Conservation (phyloP, 2,329 filamentous ascomycete species). For the Volutella citrinella region DNA sequence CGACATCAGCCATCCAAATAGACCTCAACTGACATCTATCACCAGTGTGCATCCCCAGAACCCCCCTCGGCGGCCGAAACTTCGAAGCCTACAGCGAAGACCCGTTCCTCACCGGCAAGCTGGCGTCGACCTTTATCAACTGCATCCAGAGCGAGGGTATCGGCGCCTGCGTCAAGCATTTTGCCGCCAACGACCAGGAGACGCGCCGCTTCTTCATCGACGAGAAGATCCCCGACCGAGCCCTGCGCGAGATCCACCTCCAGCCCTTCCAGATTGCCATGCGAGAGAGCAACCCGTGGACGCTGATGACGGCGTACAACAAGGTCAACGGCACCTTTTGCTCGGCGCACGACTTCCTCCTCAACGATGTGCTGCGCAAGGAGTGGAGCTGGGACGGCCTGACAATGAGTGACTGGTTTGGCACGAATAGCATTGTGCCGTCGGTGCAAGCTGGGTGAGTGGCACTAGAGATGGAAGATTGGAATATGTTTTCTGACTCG, state of each 20-base stretch:
- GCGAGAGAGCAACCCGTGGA: slow-evolving; percentile 34
- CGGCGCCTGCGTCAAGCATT: slow-evolving; percentile 39
- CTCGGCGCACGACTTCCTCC: slow-evolving; percentile 35
- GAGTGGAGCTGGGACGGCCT: slow-evolving; percentile 43
- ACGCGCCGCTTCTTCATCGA: slow-evolving; percentile 11
- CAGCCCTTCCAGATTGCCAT: slow-evolving; percentile 41
- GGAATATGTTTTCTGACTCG: too few species aligned
- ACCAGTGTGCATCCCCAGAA: slow-evolving; percentile 10
- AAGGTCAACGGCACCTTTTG: slow-evolving; percentile 41
- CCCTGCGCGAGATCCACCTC: slow-evolving; percentile 33
- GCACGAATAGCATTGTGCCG: slow-evolving; percentile 20
- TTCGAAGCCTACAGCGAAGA: slow-evolving; percentile 40
- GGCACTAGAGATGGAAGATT: too few species aligned
- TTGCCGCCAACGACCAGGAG: slow-evolving; percentile 36
- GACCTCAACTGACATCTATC: background rate
- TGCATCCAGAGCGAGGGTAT: slow-evolving; percentile 35
- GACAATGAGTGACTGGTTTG: slow-evolving; percentile 45
- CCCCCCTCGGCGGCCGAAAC: slow-evolving; percentile 37
- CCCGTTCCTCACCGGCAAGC: slow-evolving; percentile 35
- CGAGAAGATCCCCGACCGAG: slow-evolving; percentile 11
- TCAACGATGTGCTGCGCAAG: slow-evolving; percentile 36
- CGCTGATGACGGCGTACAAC: slow-evolving; percentile 43
- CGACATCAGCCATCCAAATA: fast-evolving
- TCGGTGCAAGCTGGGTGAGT: slow-evolving; percentile 24
- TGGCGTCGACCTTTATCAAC: slow-evolving; percentile 27